A percentile compares a stretch with the other conserved stretches of the same genome.
Conservation (phyloP, 2,329 filamentous ascomycete genomes). For the Botrytis fabae region DNA sequence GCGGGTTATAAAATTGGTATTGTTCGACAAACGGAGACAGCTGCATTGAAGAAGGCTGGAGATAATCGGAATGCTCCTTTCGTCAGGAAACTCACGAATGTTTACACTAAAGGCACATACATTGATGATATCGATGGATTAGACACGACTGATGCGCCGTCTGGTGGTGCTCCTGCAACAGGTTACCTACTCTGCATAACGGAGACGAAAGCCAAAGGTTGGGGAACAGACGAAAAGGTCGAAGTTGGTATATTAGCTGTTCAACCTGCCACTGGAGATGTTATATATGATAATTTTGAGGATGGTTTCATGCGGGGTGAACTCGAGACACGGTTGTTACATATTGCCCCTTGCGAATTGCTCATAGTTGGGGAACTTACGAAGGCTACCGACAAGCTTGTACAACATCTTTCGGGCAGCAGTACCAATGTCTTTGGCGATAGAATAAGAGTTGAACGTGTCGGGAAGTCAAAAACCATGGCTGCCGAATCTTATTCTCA, state of each 20-base stretch:
- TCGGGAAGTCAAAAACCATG: slow-evolving; percentile 75
- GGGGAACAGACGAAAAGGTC: slow-evolving; percentile 89
- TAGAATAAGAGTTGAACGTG: slow-evolving; percentile 78
- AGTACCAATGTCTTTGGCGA: slow-evolving; percentile 93
- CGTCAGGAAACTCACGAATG: slow-evolving; percentile 85
- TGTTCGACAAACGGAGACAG: slow-evolving; percentile 91
- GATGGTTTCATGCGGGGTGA: slow-evolving; percentile 98
- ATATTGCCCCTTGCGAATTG: slow-evolving; percentile 95
- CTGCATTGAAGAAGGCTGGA: slow-evolving; percentile 90
- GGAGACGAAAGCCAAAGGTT: slow-evolving; percentile 75
- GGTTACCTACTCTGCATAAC: slow-evolving; percentile 95
- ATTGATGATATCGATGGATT: slow-evolving; percentile 89
- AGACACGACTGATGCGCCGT: slow-evolving; percentile 55
- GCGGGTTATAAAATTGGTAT: slow-evolving; percentile 96
- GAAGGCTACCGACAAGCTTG: slow-evolving; percentile 86
- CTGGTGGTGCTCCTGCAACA: slow-evolving; percentile 61
- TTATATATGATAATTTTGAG: slow-evolving; percentile 93
- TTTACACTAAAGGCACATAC: slow-evolving; percentile 98
- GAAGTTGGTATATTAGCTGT: slow-evolving; percentile 90
- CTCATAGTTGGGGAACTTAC: slow-evolving; percentile 89
- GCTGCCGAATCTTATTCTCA: slow-evolving; percentile 84
- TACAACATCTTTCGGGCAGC: slow-evolving; percentile 85
- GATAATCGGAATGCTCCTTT: slow-evolving; percentile 95
- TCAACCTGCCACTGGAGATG: slow-evolving; percentile 91
- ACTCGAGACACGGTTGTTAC: slow-evolving; percentile 89